These are phyloP conservation scores for Rhinocladiella similis DNA, from an alignment of 2,329 filamentous ascomycete genomes.

Conservation along the genomic window DNA sequence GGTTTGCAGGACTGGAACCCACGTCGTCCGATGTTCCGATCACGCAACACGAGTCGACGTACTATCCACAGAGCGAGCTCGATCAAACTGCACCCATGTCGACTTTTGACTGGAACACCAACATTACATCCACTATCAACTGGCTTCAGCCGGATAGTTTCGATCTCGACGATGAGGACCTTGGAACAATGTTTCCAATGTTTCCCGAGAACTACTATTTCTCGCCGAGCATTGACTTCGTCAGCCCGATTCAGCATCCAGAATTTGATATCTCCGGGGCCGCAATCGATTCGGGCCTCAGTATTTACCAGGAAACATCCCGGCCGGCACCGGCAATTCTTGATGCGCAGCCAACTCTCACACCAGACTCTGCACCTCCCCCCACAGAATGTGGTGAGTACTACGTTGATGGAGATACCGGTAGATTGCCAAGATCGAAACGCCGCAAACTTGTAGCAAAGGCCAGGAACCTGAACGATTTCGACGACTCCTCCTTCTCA, in stretches of 20 bases:
- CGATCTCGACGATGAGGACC: constrained; percentile 5
- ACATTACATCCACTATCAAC: constrained; percentile 35
- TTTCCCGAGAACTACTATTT: constrained; percentile 8
- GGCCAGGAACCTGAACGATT: not conserved
- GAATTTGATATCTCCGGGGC: not conserved
- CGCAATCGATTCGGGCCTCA: not conserved
- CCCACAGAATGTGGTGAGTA: constrained; percentile 25
- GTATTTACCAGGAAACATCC: not conserved
- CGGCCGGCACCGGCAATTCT: not conserved
- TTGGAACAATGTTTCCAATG: constrained; percentile 2
- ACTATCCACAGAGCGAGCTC: not conserved
- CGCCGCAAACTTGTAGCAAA: constrained; percentile 15
- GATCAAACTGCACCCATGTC: not conserved
- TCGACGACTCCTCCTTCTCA: not conserved
- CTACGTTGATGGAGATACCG: constrained; percentile 32
- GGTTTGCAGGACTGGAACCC: too few relatives aligned
- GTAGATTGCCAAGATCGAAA: constrained; percentile 29
- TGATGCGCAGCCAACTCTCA: not conserved
- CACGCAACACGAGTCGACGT: not conserved
- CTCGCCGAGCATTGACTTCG: constrained; percentile 6
- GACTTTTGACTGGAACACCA: constrained; percentile 12
- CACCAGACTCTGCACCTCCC: not conserved
- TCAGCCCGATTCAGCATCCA: constrained; percentile 2
- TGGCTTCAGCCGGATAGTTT: constrained; percentile 37
- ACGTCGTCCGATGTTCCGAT: not conserved